Evolutionary conservation across 805 yeast species (phyloP).

Genomic region (Wickerhamomyces chaumierensis): DNA sequence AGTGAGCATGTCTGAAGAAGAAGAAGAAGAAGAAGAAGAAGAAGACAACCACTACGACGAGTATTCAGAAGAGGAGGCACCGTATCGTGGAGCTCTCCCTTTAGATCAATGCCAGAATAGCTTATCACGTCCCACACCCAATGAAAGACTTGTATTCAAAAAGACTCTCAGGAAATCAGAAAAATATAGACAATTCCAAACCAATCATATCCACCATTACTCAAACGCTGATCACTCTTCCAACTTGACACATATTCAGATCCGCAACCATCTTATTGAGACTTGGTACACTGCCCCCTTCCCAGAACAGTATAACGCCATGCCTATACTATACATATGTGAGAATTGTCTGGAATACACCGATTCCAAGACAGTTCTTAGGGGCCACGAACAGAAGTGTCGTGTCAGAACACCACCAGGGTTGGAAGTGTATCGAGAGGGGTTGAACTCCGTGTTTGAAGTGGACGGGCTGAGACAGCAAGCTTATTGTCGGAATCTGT

Average conservation of each 20-base stretch:
- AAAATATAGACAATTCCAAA: neutral
- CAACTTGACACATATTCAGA: slow-evolving; percentile 42
- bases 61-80: slow-evolving; percentile 33
- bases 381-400: slow-evolving; percentile 72
- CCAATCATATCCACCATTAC: neutral
- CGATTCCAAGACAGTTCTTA: slow-evolving; percentile 52
- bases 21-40: slow-evolving; percentile 4
- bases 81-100: slow-evolving; percentile 55
- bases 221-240: slow-evolving; percentile 6
- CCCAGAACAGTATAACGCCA: slow-evolving; percentile 70
- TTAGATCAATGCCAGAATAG: slow-evolving; percentile 49
- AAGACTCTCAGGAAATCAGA: slow-evolving; percentile 28
- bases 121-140: slow-evolving; percentile 45
- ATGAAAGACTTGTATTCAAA: slow-evolving; percentile 40
- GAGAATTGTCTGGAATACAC: slow-evolving; percentile 76
- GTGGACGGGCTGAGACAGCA: slow-evolving; percentile 83
- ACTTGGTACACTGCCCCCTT: slow-evolving; percentile 94
- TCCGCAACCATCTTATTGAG: slow-evolving; percentile 63
- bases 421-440: slow-evolving; percentile 76
- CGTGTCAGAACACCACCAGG: slow-evolving; percentile 75
- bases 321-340: slow-evolving; percentile 60
- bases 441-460: slow-evolving; percentile 67
- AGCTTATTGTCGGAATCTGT: slow-evolving; percentile 78
- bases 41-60: slow-evolving; percentile 4
- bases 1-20: slow-evolving; percentile 11